Evolutionary conservation across 1,284 basidiomycete species (phyloP), one percentile per base, ranked within the genome.

Genomic region (Dichomitus squalens): DNA sequence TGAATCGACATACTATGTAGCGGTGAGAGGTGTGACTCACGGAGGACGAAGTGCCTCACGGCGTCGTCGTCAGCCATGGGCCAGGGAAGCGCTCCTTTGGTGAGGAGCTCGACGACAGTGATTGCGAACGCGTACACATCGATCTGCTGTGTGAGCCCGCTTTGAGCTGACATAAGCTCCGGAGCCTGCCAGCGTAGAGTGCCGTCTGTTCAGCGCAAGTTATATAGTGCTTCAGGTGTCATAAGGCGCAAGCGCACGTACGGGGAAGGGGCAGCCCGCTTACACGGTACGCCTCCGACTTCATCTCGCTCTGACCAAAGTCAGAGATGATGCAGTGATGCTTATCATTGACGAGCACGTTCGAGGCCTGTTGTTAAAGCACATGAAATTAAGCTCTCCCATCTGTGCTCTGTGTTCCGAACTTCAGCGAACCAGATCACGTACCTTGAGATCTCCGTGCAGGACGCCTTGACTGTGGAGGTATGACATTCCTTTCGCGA

Each of bases 231-330:
- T 11, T 8, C 4, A 3, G 5, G 29, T 2, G 8, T 4, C n/a
- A n/a, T 8, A 9, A 18, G 23, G 34, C 7, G 3, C 6, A 14
- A 36, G 31, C 29, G 36, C 4, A 79, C 86, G 53, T 66, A 89
- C 88, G 81, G 55, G 80, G 79, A 16, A 75, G 73, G 4, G 77
- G 69, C 40, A 72, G 74, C 18, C 83, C 82, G 62, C 82, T 88
- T 5, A 87, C 70, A 27, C 82, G 78, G 65, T 79, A 84, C 3
- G 80, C 85, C 67, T 91, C 88, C 23, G 77, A 81, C 74, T 86
- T 89, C 79, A 93, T 85, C 70, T 89, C 85, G 64, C 82, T 88
- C 70, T 92, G 86, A 0, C 89, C 90, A 69, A 93, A 93, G 67
- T 92, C 90, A 12, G 87, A 83, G 53, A 93, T 84, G 36, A 91